Conservation (phyloP, 495 filamentous ascomycete species). For the Hypoxylon subgilvum region DNA sequence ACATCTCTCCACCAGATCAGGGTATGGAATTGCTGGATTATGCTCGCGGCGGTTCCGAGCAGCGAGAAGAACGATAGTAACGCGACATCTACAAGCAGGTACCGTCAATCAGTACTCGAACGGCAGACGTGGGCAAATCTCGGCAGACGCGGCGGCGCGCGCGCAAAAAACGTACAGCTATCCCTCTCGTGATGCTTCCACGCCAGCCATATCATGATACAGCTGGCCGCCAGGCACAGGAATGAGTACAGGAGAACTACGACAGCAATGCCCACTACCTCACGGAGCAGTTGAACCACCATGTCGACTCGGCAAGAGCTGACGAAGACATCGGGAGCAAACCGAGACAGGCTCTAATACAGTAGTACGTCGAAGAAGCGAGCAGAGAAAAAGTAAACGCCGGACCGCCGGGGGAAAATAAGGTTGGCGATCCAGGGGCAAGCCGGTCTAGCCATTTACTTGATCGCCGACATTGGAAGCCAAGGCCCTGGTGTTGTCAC, state of each 20-base stretch:
- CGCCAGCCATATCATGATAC: constrained; percentile 49
- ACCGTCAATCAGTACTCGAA: constrained; percentile 10
- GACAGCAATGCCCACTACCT: constrained; percentile 46
- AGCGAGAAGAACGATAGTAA: constrained; percentile 48
- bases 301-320: constrained; percentile 35
- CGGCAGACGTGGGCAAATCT: not conserved
- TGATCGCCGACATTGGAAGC: constrained; percentile 19
- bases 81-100: constrained; percentile 46
- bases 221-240: constrained; percentile 44
- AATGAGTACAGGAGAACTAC: constrained; percentile 51
- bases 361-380: not conserved
- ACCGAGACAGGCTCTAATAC: constrained; percentile 11
- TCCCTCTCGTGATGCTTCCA: constrained; percentile 53
- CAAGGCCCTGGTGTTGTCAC: constrained; percentile 32
- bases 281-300: constrained; percentile 50
- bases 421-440: constrained; percentile 20
- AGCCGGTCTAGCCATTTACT: constrained; percentile 8
- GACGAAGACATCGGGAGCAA: constrained; percentile 18
- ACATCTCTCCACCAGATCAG: constrained; percentile 49
- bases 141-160: not conserved
- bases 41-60: constrained; percentile 49
- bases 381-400: constrained; percentile 1
- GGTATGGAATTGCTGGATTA: constrained; percentile 55
- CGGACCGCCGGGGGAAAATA: constrained; percentile 11
- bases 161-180: constrained; percentile 57